These are phyloP conservation scores for Hypoxylon sp. DNA, from an alignment of 2,329 filamentous ascomycete species.

Conservation along the genomic window DNA sequence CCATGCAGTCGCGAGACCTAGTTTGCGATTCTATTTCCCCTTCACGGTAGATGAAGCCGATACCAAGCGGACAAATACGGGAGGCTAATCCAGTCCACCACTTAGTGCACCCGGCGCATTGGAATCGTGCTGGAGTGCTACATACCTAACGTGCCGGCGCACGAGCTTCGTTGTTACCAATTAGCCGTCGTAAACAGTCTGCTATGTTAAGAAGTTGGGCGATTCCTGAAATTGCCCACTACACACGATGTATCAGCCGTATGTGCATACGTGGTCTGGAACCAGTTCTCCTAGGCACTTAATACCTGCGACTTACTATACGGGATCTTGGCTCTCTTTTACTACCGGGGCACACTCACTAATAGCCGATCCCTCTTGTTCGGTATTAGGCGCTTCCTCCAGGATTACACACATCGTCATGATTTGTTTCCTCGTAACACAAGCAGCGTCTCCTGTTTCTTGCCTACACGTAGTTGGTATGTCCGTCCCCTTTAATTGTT, in stretches of 20 bases:
- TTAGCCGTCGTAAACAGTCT: constrained; percentile 50
- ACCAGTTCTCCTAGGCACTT: constrained; percentile 24
- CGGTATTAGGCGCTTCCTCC: constrained; percentile 17
- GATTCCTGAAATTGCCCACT: constrained; percentile 29
- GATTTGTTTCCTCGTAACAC: constrained; percentile 14
- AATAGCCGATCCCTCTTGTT: constrained; percentile 37
- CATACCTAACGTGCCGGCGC: constrained; percentile 53
- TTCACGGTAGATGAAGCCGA: constrained; percentile 37
- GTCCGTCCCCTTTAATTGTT: constrained; percentile 26
- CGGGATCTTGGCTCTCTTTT: constrained; percentile 33
- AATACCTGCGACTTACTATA: constrained; percentile 39
- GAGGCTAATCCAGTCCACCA: constrained; percentile 21
- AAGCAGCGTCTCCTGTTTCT: constrained; percentile 12
- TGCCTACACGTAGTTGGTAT: constrained; percentile 1
- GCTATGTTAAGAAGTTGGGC: constrained; percentile 42
- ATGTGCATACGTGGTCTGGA: constrained; percentile 38
- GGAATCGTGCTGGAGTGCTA: constrained; percentile 51
- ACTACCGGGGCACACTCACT: constrained; percentile 8
- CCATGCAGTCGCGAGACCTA: constrained; percentile 48
- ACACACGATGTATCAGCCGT: constrained; percentile 40
- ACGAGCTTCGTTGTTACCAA: constrained; percentile 47
- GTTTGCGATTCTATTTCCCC: constrained; percentile 28
- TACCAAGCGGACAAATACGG: constrained; percentile 26
- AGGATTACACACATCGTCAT: constrained; percentile 16
- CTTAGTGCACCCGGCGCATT: constrained; percentile 51